Base-by-base conservation (phyloP, 1,284 basidiomycete species). In the Serendipita sp. region DNA sequence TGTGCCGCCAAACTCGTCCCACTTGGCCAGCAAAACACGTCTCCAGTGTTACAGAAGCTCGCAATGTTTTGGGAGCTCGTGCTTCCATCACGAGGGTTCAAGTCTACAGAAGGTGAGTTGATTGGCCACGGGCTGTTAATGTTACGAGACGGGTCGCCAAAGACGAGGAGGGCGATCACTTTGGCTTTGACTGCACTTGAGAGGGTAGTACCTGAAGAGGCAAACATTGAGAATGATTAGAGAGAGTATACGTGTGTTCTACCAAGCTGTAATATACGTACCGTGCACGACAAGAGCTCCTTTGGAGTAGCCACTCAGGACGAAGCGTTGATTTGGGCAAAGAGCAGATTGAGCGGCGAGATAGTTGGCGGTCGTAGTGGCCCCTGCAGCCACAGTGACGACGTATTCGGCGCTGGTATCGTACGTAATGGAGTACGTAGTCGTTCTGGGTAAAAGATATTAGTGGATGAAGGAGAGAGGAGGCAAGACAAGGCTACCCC, bases 381-480 rank as follows among this genome's bases (percentile, higher is more conserved):
- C 53, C 1, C 53, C 53, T 3, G 53, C 53, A 30, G 53, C 53
- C 12, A 58, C 53, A 10, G 53, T 58, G 4, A 58, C 53, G 4
- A 58, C 53, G 2, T 58, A 58, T 58, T 58, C 53, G 8, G 53
- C 53, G 2, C 15, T 58, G 15, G 53, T 58, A n/a, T 58, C 53
- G 3, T 58, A 58, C 30, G 53, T 58, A 2, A 58, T 3, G 8
- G 53, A 58, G 12, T 58, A 26, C 4, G 53, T 58, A 1, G 53
- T 58, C 1, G 53, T 58, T 58, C 53, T 58, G n/a, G 2, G 8
- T 4, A n/a, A n/a, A 22, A 5, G 30, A 8, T 4, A 3, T 30
- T 8, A 30, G 10, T 2, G 10, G 1, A 58, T 4, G 1, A 8
- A 58, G 6, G 2, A 3, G 32, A 58, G 32, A 30, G 30, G 10